Percentiles rank a stretch among this genome's conserved stretches.
phyloP scores from a whole-genome alignment of 2,329 filamentous ascomycete species.

The Beauveria rudraprayagi region DNA sequence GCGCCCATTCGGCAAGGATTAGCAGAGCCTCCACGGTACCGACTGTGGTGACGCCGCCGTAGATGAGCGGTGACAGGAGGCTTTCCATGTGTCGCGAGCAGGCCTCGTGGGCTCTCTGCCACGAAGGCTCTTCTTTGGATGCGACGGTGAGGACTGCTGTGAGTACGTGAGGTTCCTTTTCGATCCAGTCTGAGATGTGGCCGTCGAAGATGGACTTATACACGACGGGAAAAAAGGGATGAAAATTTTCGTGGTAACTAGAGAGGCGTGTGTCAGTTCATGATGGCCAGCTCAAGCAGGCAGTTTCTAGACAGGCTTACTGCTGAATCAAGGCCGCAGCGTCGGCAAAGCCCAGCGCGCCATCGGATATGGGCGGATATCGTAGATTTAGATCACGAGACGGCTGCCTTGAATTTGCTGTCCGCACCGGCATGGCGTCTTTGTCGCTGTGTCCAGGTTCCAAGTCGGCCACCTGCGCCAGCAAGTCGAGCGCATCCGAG shows the following conservation, averaged over 20 bases:
- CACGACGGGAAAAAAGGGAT: constrained; percentile 63
- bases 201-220: constrained; percentile 49
- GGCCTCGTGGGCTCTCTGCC: constrained; percentile 54
- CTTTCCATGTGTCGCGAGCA: constrained; percentile 64
- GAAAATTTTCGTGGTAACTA: constrained; percentile 57
- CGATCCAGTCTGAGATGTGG: constrained; percentile 46
- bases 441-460: constrained; percentile 19
- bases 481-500: constrained; percentile 32
- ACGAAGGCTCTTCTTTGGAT: constrained; percentile 60
- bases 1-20: constrained; percentile 65
- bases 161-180: constrained; percentile 57
- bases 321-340: constrained; percentile 20
- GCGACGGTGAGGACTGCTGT: constrained; percentile 64
- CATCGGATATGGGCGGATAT: constrained; percentile 27
- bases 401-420: constrained; percentile 9
- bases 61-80: constrained; percentile 57
- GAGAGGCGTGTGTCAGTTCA: background rate
- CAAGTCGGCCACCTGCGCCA: constrained; percentile 33
- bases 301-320: constrained; percentile 13
- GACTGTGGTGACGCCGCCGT: constrained; percentile 58
- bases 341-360: constrained; percentile 21
- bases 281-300: too few species aligned
- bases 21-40: constrained; percentile 64
- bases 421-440: constrained; percentile 9
- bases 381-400: constrained; percentile 5